phyloP scores from a whole-genome alignment of 345 rosid genomes.

The Citrus trifoliata region DNA sequence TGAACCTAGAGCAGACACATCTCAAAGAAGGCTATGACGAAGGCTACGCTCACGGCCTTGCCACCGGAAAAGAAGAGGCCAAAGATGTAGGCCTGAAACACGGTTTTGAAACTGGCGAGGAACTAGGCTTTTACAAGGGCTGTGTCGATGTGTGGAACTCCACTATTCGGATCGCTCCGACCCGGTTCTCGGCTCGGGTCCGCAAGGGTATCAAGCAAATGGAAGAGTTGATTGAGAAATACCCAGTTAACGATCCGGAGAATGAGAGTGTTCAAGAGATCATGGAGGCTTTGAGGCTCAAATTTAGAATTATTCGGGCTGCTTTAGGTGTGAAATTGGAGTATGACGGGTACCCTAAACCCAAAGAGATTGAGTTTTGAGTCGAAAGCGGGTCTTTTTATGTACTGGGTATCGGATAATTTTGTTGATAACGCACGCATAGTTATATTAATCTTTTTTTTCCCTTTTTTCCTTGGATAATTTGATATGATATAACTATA shows the following conservation, averaged over 20 bases:
- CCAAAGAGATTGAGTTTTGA: conserved; percentile 62
- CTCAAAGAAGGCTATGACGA: conserved; percentile 56
- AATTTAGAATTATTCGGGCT: conserved; percentile 64
- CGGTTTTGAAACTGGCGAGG: conserved; percentile 79
- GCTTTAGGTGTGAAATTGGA: conserved; percentile 63
- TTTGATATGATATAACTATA: neutral
- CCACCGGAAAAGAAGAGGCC: conserved; percentile 60
- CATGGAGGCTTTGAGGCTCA: conserved; percentile 53
- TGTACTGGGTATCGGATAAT: neutral
- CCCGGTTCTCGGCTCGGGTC: conserved; percentile 47
- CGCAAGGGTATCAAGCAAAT: conserved; percentile 56
- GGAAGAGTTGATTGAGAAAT: conserved; percentile 49
- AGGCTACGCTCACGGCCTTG: conserved; percentile 61
- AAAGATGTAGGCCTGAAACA: conserved; percentile 51
- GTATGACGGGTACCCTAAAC: conserved; percentile 58
- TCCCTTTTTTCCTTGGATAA: neutral
- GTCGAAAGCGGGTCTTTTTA: neutral
- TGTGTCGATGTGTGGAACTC: conserved; percentile 72
- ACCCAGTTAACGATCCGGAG: conserved; percentile 64
- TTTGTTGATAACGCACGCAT: too few species aligned
- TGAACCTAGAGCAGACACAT: conserved; percentile 62
- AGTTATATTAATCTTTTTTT: too few species aligned
- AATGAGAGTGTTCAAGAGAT: conserved; percentile 58
- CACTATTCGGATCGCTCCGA: conserved; percentile 41
- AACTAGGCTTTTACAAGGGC: conserved; percentile 73